Conservation (phyloP, 140 eudicot species). For the Stevia rebaudiana region DNA sequence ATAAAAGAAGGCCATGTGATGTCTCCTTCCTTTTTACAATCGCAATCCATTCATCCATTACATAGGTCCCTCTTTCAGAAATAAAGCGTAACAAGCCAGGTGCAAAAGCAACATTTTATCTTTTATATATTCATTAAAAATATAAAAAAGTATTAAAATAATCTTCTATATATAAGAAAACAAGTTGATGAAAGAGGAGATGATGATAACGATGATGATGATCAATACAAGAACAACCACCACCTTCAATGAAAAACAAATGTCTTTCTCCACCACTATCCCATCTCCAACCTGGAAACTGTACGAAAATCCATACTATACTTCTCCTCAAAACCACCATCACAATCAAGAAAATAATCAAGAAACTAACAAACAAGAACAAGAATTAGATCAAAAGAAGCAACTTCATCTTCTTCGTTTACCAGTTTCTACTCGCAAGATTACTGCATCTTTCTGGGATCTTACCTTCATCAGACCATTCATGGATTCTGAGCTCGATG, state of each 20-base stretch:
- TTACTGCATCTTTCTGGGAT: constrained; percentile 76
- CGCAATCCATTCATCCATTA: constrained; percentile 22
- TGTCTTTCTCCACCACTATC: constrained; percentile 24
- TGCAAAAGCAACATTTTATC: constrained; percentile 25
- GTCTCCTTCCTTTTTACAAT: constrained; percentile 36
- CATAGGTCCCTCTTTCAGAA: constrained; percentile 28
- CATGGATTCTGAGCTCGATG: constrained; percentile 67
- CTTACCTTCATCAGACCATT: constrained; percentile 58
- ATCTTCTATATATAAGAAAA: constrained; percentile 38
- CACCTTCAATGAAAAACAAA: constrained; percentile 30
- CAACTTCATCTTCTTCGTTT: constrained; percentile 58
- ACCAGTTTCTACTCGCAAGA: constrained; percentile 57
- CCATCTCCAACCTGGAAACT: constrained; percentile 81
- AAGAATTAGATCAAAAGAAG: constrained; percentile 18
- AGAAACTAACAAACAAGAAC: constrained; percentile 11
- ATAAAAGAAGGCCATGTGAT: constrained; percentile 54
- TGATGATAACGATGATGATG: constrained; percentile 52
- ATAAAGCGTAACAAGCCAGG: constrained; percentile 30
- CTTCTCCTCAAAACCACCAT: constrained; percentile 26
- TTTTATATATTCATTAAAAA: constrained; percentile 4
- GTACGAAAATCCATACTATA: constrained; percentile 81
- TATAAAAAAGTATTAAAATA: constrained; percentile 5
- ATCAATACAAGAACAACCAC: constrained; percentile 49
- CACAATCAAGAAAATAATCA: constrained; percentile 18
- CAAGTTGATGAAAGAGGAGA: constrained; percentile 35